Evolutionary conservation across 352 stramenopile genomes (phyloP).

Genomic region (Pythium grandisporangium): DNA sequence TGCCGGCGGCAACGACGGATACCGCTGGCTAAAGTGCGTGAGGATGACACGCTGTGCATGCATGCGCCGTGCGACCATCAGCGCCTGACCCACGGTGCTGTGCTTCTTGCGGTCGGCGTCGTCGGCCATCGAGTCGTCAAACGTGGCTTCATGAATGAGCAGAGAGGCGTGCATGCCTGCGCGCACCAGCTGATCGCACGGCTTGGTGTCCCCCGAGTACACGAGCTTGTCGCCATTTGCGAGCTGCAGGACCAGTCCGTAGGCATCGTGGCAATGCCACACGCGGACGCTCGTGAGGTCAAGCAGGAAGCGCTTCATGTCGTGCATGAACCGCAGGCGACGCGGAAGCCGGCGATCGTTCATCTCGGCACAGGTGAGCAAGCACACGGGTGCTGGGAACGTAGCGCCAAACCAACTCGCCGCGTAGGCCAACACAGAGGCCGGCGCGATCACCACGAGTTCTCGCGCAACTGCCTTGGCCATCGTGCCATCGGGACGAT

Average conservation of each 20-base stretch:
- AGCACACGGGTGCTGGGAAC: slow-evolving; percentile 15
- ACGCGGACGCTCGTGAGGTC: slow-evolving; percentile 56
- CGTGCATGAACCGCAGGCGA: slow-evolving; percentile 14
- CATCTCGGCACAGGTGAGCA: slow-evolving; percentile 41
- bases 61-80: slow-evolving; percentile 67
- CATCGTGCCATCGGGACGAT: too few relatives aligned
- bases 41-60: slow-evolving; percentile 86
- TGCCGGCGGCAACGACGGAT: slow-evolving; percentile 42
- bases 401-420: slow-evolving; percentile 30
- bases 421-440: slow-evolving; percentile 52
- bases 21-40: slow-evolving; percentile 92
- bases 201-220: slow-evolving; percentile 93
- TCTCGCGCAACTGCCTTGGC: too few relatives aligned
- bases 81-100: slow-evolving; percentile 89
- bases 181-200: slow-evolving; percentile 58
- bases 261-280: slow-evolving; percentile 76
- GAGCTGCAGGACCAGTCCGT: slow-evolving; percentile 56
- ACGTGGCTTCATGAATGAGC: slow-evolving; percentile 97
- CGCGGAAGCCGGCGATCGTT: slow-evolving; percentile 25
- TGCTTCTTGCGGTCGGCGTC: slow-evolving; percentile 92
- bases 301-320: slow-evolving; percentile 20
- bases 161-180: slow-evolving; percentile 56
- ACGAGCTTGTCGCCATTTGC: slow-evolving; percentile 44
- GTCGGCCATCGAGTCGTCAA: slow-evolving; percentile 92
- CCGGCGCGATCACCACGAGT: slow-evolving; percentile 38